Evolutionary conservation across 1,139 yeast genomes (phyloP).

Genomic region (Tardiomyces depauwii): DNA sequence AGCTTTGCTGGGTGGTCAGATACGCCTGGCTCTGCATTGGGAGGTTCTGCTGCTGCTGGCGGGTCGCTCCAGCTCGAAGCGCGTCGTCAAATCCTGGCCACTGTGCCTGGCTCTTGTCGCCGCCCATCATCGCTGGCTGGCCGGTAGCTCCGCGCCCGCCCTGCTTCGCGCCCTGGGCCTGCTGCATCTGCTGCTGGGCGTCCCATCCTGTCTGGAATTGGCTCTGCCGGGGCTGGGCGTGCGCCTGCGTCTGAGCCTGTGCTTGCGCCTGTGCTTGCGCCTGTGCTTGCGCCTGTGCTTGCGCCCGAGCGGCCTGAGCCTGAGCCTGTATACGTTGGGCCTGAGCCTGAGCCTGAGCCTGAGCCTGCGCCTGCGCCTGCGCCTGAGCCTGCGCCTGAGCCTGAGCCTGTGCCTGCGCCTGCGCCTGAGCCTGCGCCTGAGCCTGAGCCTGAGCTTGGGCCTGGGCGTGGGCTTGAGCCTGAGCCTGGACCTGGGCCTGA

Average conservation of each 20-base stretch:
- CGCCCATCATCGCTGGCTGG: neutral
- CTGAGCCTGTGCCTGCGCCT: conserved; percentile 8
- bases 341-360: conserved; percentile 5
- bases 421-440: conserved; percentile 5
- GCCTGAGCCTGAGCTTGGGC: neutral
- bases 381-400: conserved; percentile 5
- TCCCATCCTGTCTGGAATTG: neutral
- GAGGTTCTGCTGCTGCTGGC: neutral
- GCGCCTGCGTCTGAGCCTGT: too few species aligned
- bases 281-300: too few species aligned
- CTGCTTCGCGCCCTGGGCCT: neutral
- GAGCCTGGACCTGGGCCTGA: conserved; percentile 4
- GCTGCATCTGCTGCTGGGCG: neutral
- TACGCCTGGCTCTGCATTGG: too few species aligned
- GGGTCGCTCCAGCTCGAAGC: neutral
- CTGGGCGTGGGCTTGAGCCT: conserved; percentile 1
- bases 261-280: too few species aligned
- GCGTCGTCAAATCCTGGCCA: neutral
- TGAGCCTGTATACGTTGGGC: conserved; percentile 1
- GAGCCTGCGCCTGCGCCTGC: conserved; percentile 9
- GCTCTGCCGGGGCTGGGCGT: neutral
- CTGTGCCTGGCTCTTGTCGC: neutral
- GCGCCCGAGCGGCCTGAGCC: conserved; percentile 2
- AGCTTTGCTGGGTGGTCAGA: too few species aligned
- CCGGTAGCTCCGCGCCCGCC: too few species aligned